Evolutionary conservation across 495 filamentous ascomycete genomes (phyloP).

Genomic region (Monascus purpureus): DNA sequence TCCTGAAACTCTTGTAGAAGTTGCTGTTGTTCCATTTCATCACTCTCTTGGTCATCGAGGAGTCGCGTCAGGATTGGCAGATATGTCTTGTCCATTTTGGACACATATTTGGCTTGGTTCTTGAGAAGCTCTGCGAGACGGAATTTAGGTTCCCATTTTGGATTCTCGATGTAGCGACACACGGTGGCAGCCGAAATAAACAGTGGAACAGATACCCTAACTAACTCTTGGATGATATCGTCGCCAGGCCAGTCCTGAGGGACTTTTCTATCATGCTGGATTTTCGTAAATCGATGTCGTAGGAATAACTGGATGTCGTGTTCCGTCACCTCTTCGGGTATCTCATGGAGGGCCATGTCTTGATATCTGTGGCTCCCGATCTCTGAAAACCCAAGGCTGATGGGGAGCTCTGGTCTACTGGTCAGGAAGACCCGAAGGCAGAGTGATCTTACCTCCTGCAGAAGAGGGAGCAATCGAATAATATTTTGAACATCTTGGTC

Average conservation of each 20-base stretch:
- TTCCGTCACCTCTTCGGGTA: slow-evolving; percentile 9
- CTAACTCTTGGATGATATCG: slow-evolving; percentile 4
- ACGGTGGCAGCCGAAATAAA: slow-evolving; percentile 20
- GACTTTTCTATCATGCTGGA: slow-evolving; percentile 6
- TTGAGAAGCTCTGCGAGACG: slow-evolving; percentile 9
- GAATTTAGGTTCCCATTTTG: slow-evolving; percentile 5
- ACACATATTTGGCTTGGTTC: slow-evolving; percentile 4
- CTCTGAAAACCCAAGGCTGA: slow-evolving; percentile 17
- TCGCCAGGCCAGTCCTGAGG: slow-evolving; percentile 25
- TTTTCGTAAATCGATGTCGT: slow-evolving; percentile 10
- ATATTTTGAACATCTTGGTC: slow-evolving; percentile 24
- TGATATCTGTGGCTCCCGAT: slow-evolving; percentile 9
- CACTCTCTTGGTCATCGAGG: slow-evolving; percentile 1
- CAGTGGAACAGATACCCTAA: slow-evolving; percentile 10
- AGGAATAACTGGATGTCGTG: slow-evolving; percentile 18
- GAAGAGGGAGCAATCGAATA: slow-evolving; percentile 18
- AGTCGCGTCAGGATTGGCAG: slow-evolving; percentile 15
- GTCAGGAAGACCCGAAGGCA: slow-evolving; percentile 22
- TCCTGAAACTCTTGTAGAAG: slow-evolving; percentile 11
- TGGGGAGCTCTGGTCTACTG: slow-evolving; percentile 31
- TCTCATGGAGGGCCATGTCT: slow-evolving; percentile 15
- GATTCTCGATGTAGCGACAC: slow-evolving; percentile 13
- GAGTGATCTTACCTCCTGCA: slow-evolving; percentile 6
- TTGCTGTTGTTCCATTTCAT: slow-evolving; percentile 1
- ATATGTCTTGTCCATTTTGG: slow-evolving; percentile 15